Evolutionary conservation across 2,329 filamentous ascomycete species (phyloP), one percentile per base, ranked within the genome.

Genomic region (Exophiala sp.): DNA sequence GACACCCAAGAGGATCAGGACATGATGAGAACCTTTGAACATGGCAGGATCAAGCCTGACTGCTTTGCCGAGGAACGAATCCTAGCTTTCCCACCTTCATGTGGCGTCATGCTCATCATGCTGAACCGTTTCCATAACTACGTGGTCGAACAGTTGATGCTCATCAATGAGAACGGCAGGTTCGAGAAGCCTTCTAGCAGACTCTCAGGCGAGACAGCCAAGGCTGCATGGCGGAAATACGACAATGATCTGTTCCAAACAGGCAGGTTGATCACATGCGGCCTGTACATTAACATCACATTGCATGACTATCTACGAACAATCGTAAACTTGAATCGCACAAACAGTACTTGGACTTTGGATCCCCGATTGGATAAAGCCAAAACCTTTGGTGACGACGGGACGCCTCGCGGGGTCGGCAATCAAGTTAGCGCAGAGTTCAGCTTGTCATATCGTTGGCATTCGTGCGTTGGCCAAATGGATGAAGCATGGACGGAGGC

Each of bases 381-480:
- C 32, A 75, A 75, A 75, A 62, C 60, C 42, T 68, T 73, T 56
- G 82, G 74, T 7, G 73, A 74, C 24, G 66, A 77, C 2, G 77
- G 79, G 1, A 79, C 84, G 0, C 80, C 85, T 39, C 75, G 81
- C 21, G 88, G 86, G 38, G 80, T 85, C 0, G 88, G 88, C 44
- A 94, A 91, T 61, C 82, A 85, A 57, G 86, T 90, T 1, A 90
- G 86, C 0, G 86, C 84, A 2, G 88, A 94, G 70, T 94, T 94
- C 74, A 93, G 91, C 64, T 75, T 94, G 8, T 85, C 85, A 57
- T 94, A 95, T 65, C 78, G 88, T 54, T 94, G 87, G 86, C 88
- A 94, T 70, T 88, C 86, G 2, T 82, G 83, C 60, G 85, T 91
- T 58, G 77, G 76, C 18, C 77, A 81, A 49, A 81, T 79, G 55